These are phyloP conservation scores for Aspergillus amoenus DNA, from an alignment of 2,329 filamentous ascomycete genomes.

Conservation along the genomic window DNA sequence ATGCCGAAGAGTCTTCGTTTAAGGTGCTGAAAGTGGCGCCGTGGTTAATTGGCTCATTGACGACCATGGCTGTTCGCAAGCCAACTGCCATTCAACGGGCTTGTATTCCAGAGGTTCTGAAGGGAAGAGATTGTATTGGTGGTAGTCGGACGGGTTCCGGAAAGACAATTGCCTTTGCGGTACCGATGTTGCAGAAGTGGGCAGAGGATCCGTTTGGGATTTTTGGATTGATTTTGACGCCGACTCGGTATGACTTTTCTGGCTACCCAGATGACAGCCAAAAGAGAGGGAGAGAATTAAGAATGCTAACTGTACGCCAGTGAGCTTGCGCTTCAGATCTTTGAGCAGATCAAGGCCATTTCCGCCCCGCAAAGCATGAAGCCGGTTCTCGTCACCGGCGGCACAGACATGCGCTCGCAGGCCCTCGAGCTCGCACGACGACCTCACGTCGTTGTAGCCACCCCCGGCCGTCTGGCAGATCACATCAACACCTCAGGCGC, in stretches of 20 bases:
- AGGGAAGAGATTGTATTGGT: slow-evolving; percentile 90
- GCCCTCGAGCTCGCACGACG: slow-evolving; percentile 77
- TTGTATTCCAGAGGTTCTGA: slow-evolving; percentile 89
- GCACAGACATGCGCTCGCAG: slow-evolving; percentile 87
- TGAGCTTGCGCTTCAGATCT: slow-evolving; percentile 93
- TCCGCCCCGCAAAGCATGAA: slow-evolving; percentile 85
- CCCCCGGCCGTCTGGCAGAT: slow-evolving; percentile 87
- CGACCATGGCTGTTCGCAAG: slow-evolving; percentile 74
- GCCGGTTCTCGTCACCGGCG: slow-evolving; percentile 84
- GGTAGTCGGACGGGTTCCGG: slow-evolving; percentile 93
- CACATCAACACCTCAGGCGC: slow-evolving; percentile 89
- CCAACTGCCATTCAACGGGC: slow-evolving; percentile 91
- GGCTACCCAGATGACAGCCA: background rate
- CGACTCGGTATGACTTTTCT: slow-evolving; percentile 61
- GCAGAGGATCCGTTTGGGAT: slow-evolving; percentile 88
- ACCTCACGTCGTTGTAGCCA: slow-evolving; percentile 92
- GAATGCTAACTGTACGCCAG: slow-evolving; percentile 38
- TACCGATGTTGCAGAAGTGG: slow-evolving; percentile 92
- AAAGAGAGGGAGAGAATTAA: background rate
- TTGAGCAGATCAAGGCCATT: slow-evolving; percentile 92
- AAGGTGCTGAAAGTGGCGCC: slow-evolving; percentile 70
- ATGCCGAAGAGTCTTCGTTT: slow-evolving; percentile 60
- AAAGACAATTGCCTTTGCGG: slow-evolving; percentile 94
- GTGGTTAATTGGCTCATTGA: slow-evolving; percentile 83
- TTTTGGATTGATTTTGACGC: slow-evolving; percentile 85